These are phyloP conservation scores for Kickxella alabastrina DNA, from an alignment of 192 early-diverging fungal species.

Conservation along the genomic window DNA sequence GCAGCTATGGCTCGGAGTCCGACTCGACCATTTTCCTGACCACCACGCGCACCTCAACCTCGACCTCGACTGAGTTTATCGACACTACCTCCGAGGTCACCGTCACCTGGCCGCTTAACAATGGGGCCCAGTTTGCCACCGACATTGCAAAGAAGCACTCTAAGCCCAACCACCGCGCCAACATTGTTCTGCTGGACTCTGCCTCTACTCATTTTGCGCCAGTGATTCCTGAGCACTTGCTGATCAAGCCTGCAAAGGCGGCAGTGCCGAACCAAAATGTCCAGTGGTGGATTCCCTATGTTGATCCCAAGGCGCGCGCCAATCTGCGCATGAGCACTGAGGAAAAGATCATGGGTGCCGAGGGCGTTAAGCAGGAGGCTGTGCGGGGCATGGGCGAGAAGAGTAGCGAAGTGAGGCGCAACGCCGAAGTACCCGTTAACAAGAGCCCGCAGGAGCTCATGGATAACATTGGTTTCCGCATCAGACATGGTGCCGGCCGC, in stretches of 20 bases:
- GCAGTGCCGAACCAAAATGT: not conserved
- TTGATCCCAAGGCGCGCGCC: not conserved
- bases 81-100: conserved; percentile 9
- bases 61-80: conserved; percentile 3
- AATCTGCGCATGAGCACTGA: not conserved
- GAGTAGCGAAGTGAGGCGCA: too few relatives aligned
- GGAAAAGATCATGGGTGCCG: too few relatives aligned
- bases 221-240: conserved; percentile 1
- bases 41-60: conserved; percentile 4
- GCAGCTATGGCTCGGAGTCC: too few relatives aligned
- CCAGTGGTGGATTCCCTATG: not conserved
- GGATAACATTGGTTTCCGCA: too few relatives aligned
- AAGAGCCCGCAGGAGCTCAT: too few relatives aligned
- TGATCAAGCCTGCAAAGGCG: conserved; percentile 9
- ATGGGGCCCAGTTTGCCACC: too few relatives aligned
- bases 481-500: too few relatives aligned
- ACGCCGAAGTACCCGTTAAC: too few relatives aligned
- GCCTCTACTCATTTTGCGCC: not conserved
- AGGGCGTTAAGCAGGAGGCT: too few relatives aligned
- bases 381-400: too few relatives aligned
- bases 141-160: conserved; percentile 1
- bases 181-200: not conserved
- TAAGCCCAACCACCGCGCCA: not conserved
- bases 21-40: conserved; percentile 7
- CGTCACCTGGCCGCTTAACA: conserved; percentile 1